Conservation (phyloP, 345 rosid genomes). For the Eucalyptus cloeziana region DNA sequence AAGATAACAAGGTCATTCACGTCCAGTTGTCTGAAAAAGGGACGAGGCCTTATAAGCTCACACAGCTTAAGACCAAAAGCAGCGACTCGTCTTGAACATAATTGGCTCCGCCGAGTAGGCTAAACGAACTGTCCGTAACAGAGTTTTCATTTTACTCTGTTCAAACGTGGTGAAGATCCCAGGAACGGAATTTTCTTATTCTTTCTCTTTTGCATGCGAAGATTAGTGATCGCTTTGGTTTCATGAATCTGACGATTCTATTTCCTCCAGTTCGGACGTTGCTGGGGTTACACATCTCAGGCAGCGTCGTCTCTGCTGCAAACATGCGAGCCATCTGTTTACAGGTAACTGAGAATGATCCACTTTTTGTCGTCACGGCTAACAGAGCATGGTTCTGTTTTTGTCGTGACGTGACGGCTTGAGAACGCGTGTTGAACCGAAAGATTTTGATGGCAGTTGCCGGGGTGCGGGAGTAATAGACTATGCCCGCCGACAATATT, state of each 20-base stretch:
- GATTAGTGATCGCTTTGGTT: not conserved
- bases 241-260: not conserved
- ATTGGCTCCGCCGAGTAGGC: not conserved
- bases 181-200: not conserved
- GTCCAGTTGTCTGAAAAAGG: not conserved
- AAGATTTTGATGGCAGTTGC: not conserved
- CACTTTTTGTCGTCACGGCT: not conserved
- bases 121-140: not conserved
- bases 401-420: not conserved
- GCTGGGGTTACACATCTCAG: slow-evolving; percentile 5
- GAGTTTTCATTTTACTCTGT: not conserved
- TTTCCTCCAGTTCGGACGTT: slow-evolving; percentile 15
- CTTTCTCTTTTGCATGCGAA: not conserved
- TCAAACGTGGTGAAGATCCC: not conserved
- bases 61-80: not conserved
- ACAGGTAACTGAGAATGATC: slow-evolving; percentile 3
- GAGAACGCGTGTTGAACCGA: not conserved
- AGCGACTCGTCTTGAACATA: not conserved
- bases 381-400: no score
- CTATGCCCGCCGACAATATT: not conserved
- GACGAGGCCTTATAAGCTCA: not conserved
- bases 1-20: not conserved
- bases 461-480: not conserved
- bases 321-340: not conserved
- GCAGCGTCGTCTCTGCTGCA: slow-evolving; percentile 15